Evolutionary conservation across 129 eudicot genomes (phyloP).

Genomic region (Escallonia herrerae): DNA sequence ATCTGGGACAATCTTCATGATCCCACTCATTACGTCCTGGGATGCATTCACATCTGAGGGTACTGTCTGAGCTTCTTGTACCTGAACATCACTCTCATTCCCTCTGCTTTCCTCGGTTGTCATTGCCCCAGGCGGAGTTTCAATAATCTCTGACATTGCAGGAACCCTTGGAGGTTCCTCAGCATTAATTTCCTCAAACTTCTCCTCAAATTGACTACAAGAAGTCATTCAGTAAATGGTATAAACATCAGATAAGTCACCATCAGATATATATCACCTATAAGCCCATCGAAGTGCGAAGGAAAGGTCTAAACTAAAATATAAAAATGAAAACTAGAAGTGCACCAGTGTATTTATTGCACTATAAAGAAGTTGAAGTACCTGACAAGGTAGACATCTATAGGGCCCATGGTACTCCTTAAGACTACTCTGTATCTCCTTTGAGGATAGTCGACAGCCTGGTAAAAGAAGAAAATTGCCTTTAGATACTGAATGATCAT

Average conservation of each 20-base stretch:
- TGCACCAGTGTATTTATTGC: no score
- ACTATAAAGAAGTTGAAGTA: constrained; percentile 16
- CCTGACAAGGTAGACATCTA: constrained; percentile 95
- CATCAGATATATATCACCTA: no score
- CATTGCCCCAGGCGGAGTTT: constrained; percentile 23
- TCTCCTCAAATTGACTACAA: constrained; percentile 93
- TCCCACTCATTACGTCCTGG: constrained; percentile 73
- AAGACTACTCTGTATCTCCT: constrained; percentile 83
- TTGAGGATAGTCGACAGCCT: constrained; percentile 91
- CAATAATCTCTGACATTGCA: constrained; percentile 26
- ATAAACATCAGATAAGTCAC: no score
- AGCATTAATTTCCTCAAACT: constrained; percentile 73
- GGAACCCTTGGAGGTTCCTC: constrained; percentile 39
- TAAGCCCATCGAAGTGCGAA: no score
- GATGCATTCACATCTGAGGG: constrained; percentile 52
- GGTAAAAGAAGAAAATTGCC: constrained; percentile 5
- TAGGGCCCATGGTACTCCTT: constrained; percentile 97
- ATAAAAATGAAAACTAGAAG: no score
- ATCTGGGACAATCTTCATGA: constrained; percentile 93
- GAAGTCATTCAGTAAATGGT: neutral
- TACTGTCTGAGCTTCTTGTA: constrained; percentile 26
- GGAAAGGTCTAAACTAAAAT: no score
- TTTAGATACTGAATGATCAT: constrained; percentile 1
- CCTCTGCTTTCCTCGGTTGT: constrained; percentile 24
- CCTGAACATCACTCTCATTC: constrained; percentile 33